phyloP scores from a whole-genome alignment of 257 asterid species.

The Nicotiana tomentosiformis region DNA sequence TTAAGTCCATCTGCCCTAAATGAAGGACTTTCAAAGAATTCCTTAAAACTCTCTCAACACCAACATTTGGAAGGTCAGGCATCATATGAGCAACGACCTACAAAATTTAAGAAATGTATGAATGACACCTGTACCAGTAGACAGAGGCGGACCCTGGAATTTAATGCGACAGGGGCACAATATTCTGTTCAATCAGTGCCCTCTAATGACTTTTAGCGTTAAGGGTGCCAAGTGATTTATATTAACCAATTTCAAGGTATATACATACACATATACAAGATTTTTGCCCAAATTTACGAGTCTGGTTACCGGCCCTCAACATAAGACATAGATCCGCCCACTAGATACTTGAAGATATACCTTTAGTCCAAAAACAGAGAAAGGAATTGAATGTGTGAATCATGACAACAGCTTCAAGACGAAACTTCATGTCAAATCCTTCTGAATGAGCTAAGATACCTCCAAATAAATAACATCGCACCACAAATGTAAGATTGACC shows the following conservation, averaged over 20 bases:
- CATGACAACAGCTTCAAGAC: neutral
- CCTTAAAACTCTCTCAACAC: conserved; percentile 89
- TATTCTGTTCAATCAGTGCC: no score
- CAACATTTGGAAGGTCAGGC: conserved; percentile 99
- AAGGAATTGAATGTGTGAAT: neutral
- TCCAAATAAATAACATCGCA: neutral
- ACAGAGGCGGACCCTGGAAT: no score
- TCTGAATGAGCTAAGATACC: neutral
- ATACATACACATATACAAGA: no score
- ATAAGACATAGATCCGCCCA: no score
- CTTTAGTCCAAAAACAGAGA: neutral
- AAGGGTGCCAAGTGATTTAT: no score
- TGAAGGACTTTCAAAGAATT: conserved; percentile 89
- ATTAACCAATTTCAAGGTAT: no score
- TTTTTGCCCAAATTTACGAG: no score
- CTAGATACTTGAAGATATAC: no score
- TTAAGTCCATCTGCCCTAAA: conserved; percentile 96
- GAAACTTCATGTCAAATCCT: neutral
- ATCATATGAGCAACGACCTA: conserved; percentile 99
- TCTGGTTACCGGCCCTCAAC: no score
- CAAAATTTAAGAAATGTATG: conserved; percentile 2
- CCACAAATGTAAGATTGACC: neutral
- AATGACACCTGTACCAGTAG: neutral
- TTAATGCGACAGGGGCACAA: no score
- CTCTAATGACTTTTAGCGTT: no score